Percentiles rank a stretch among this genome's conserved stretches.
Conservation (phyloP, 2,329 filamentous ascomycete species). For the Beauveria medogensis region DNA sequence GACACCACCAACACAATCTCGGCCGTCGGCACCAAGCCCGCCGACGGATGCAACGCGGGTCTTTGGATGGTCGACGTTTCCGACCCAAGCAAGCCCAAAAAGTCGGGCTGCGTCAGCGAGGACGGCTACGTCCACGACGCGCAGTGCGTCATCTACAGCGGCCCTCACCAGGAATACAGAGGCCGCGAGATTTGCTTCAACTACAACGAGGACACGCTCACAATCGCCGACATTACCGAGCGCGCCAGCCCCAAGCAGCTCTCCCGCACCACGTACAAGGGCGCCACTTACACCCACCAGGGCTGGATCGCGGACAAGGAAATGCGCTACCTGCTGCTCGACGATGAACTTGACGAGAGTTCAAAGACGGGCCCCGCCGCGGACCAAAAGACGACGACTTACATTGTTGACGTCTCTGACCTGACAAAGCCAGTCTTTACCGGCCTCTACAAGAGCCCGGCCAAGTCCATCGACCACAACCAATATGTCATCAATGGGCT, state of each 20-base stretch:
- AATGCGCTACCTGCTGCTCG: constrained; percentile 39
- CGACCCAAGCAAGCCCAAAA: constrained; percentile 41
- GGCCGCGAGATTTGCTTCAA: constrained; percentile 48
- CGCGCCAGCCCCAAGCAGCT: constrained; percentile 38
- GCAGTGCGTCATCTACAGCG: constrained; percentile 47
- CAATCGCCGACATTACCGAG: constrained; percentile 46
- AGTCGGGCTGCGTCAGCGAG: constrained; percentile 38
- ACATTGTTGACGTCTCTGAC: constrained; percentile 41
- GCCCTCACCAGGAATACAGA: constrained; percentile 39
- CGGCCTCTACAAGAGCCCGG: constrained; percentile 33
- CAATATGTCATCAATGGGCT: constrained; percentile 38
- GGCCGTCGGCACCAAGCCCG: constrained; percentile 32
- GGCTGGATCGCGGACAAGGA: constrained; percentile 43
- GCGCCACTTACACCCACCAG: constrained; percentile 51
- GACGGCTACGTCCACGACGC: constrained; percentile 52
- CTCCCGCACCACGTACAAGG: constrained; percentile 46
- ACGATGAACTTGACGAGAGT: constrained; percentile 46
- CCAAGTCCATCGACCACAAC: constrained; percentile 39
- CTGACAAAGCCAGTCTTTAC: constrained; percentile 35
- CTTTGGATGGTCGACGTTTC: constrained; percentile 48
- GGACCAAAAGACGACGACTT: constrained; percentile 39
- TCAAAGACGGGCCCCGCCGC: constrained; percentile 29
- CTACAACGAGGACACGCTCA: constrained; percentile 45
- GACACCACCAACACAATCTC: constrained; percentile 36
- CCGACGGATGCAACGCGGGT: constrained; percentile 34